Evolutionary conservation across 768 basidiomycete species (phyloP), one percentile per base, ranked within the genome.

Genomic region (Amanita pseudoporphyria): DNA sequence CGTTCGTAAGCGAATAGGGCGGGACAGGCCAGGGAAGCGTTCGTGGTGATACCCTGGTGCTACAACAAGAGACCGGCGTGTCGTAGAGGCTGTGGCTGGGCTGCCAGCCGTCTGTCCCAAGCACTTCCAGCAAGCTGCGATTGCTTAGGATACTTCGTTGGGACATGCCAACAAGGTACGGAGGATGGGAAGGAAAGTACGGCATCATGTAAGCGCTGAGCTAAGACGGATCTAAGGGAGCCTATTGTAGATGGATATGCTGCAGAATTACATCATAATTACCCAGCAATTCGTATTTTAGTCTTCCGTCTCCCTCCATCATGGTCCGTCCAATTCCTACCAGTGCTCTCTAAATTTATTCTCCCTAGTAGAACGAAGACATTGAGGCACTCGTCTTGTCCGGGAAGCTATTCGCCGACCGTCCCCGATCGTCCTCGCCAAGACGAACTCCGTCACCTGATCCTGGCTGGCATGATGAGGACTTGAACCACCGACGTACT

Each of bases 341-440:
- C 12, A 14, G 7, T 12, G 6, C n/a, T 18, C 10, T 21, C 5
- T 13, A 14, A n/a, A 12, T 36, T 43, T 14, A 33, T 35, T 10
- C n/a, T 43, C 32, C 3, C 2, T 28, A 16, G 9, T 46, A 63
- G 62, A 52, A 56, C 39, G 57, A 59, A 51, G 58, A 63, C 49
- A 57, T 63, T 16, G 62, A 63, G 54, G 59, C 60, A 2, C 54
- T 63, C 1, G 55, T 63, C 13, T 57, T 63, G 32, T 52, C 51
- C 13, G 51, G 51, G 12, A 46, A 45, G 30, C 35, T 52, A 18
- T 52, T 52, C 26, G 40, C 33, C 48, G 42, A 49, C 12, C 16
- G 21, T 12, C 24, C 24, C 2, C 35, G 24, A 28, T 28, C 42
- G 24, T 52, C 51, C 6, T 37, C 41, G 6, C 42, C 42, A 38